Base-by-base conservation (phyloP, 805 yeast genomes). In the Saitoella complicata region DNA sequence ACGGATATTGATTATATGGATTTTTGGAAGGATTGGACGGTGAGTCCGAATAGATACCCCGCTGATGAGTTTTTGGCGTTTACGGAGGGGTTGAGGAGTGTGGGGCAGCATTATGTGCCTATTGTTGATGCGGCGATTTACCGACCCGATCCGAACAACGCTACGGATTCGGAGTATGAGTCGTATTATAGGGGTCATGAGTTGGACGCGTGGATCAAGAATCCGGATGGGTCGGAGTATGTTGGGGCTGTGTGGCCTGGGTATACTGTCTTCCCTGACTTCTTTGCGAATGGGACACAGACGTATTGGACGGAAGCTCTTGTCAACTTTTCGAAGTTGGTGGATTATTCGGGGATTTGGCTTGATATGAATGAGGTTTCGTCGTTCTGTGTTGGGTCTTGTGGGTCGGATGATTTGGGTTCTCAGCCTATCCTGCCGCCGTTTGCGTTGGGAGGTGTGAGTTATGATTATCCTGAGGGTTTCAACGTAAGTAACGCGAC, bases 1-100 rank as follows among this genome's bases (percentile, higher is more conserved):
- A 62, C 82, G 38, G 94, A 83, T 60, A 71, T 83, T 40, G 94
- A 83, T 55, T 83, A 83, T 55, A 72, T 93, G 1, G 83, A 80
- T 46, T 59, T 68, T 5, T 80, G 76, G 58, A 76, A 79, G 60
- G 83, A 79, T 57, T 83, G 83, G 58, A 82, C 91, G 1, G 81
- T 93, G 91, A 72, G 78, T 50, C 61, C 67, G 7, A 71, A 71
- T 37, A 56, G 68, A 1, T 83, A 82, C 56, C 78, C 83, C 50
- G 86, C 84, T 1, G 67, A 66, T 33, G 56, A 66, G 12, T 69
- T 83, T 78, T 57, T 79, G 54, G 51, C 58, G 2, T 68, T 68
- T 48, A 59, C 83, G 42, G 78, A 67, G 43, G 64, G 62, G 38
- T 73, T 86, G 3, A 86, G 85, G 2, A 64, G 91, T 48, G 75